These are phyloP conservation scores for Suhomyces terraborum DNA, from an alignment of 1,139 yeast genomes.

Conservation along the genomic window DNA sequence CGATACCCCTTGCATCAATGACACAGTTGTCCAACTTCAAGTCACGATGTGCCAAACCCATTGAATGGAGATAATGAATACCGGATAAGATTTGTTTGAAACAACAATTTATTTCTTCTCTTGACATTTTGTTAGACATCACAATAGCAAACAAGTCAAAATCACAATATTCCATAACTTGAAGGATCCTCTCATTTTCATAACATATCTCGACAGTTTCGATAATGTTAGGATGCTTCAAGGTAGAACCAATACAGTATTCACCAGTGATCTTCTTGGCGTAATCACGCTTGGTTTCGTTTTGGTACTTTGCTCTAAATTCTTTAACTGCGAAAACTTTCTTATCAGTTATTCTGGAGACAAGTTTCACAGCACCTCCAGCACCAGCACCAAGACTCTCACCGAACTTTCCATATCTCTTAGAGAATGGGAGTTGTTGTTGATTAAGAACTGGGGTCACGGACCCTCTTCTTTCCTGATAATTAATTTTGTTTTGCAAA, in stretches of 20 bases:
- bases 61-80: conserved; percentile 77
- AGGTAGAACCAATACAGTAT: conserved; percentile 89
- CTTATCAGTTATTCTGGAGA: conserved; percentile 67
- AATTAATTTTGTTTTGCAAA: conserved; percentile 34
- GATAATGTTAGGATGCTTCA: conserved; percentile 87
- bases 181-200: conserved; percentile 83
- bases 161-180: conserved; percentile 95
- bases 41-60: conserved; percentile 92
- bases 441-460: conserved; percentile 34
- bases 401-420: conserved; percentile 79
- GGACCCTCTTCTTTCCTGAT: conserved; percentile 42
- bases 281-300: conserved; percentile 81
- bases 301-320: conserved; percentile 74
- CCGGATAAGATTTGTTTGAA: conserved; percentile 85
- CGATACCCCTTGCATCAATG: conserved; percentile 79
- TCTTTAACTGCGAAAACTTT: conserved; percentile 89
- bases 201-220: conserved; percentile 90
- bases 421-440: conserved; percentile 58
- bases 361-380: conserved; percentile 86
- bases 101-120: conserved; percentile 85
- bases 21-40: conserved; percentile 93
- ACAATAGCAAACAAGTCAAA: conserved; percentile 92
- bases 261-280: conserved; percentile 94
- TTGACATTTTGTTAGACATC: conserved; percentile 90
- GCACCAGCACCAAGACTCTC: conserved; percentile 95